Conservation (phyloP, 2,329 filamentous ascomycete genomes). For the Intubia oerlemansii region DNA sequence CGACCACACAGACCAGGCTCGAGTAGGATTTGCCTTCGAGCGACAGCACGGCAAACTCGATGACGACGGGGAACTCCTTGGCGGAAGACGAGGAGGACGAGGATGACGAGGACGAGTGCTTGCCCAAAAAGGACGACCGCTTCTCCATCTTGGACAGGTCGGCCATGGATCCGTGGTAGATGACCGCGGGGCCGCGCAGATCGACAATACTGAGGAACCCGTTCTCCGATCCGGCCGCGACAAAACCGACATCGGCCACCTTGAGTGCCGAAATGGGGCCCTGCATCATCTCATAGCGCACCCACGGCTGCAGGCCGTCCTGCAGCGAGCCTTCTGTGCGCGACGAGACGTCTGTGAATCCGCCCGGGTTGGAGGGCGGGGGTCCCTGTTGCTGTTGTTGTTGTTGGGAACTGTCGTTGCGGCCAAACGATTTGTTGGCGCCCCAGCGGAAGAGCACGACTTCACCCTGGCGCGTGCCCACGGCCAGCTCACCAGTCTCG, state of each 20-base stretch:
- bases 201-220: conserved; percentile 71
- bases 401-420: too few relatives aligned
- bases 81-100: conserved; percentile 9
- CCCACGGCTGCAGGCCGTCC: conserved; percentile 46
- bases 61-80: conserved; percentile 55
- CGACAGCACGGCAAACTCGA: conserved; percentile 88
- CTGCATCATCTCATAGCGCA: conserved; percentile 64
- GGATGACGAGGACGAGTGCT: conserved; percentile 17
- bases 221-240: conserved; percentile 66
- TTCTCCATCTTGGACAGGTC: conserved; percentile 64
- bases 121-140: conserved; percentile 47
- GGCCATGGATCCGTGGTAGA: conserved; percentile 50
- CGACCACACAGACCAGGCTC: conserved; percentile 80
- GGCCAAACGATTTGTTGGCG: conserved; percentile 51
- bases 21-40: conserved; percentile 90
- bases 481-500: conserved; percentile 66
- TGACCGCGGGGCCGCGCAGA: conserved; percentile 66
- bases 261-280: conserved; percentile 62
- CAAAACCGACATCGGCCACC: conserved; percentile 83
- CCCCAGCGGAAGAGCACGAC: conserved; percentile 75
- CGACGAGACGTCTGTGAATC: conserved; percentile 50
- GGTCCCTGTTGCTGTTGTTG: too few relatives aligned
- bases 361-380: conserved; percentile 47
- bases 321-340: conserved; percentile 52
- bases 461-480: conserved; percentile 67